Percentiles rank a stretch among this genome's conserved stretches.
phyloP scores from a whole-genome alignment of 2,329 filamentous ascomycete species.

The Trichoderma atroviride region DNA sequence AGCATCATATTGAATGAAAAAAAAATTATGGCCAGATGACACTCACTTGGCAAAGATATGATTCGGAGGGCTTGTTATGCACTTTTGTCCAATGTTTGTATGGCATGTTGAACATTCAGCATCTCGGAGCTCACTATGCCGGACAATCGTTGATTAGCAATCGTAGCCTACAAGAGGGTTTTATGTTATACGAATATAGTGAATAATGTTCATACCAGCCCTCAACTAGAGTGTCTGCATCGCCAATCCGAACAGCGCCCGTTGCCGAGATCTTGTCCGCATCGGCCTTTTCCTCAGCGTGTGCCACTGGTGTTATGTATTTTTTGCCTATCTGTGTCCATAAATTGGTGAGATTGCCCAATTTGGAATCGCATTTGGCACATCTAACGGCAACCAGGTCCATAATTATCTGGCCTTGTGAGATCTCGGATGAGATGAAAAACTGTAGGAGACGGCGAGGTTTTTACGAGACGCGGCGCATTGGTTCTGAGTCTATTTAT shows the following conservation, averaged over 20 bases:
- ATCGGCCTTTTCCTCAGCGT: slow-evolving; percentile 27
- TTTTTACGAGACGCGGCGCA: slow-evolving; percentile 4
- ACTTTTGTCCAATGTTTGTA: slow-evolving; percentile 41
- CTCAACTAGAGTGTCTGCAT: slow-evolving; percentile 41
- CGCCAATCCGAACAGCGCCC: slow-evolving; percentile 37
- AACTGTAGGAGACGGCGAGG: neutral
- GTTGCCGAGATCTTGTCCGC: slow-evolving; percentile 25
- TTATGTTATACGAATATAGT: neutral
- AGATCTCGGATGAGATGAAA: neutral
- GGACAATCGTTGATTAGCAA: neutral
- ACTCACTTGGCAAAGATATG: slow-evolving; percentile 45
- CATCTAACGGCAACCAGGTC: slow-evolving; percentile 43
- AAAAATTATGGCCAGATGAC: neutral
- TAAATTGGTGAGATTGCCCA: slow-evolving; percentile 42
- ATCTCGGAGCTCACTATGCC: slow-evolving; percentile 41
- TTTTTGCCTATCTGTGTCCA: slow-evolving; percentile 47
- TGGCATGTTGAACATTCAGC: slow-evolving; percentile 40
- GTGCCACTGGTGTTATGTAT: slow-evolving; percentile 44
- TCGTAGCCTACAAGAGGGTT: neutral
- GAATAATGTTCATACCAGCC: slow-evolving; percentile 7
- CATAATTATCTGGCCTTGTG: slow-evolving; percentile 34
- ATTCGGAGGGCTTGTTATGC: slow-evolving; percentile 39
- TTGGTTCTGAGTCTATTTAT: neutral
- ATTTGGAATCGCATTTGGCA: slow-evolving; percentile 35
- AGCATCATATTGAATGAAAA: neutral